These are phyloP conservation scores for Oryza brachyantha DNA, from an alignment of 176 grass and related monocot genomes.

Conservation along the genomic window DNA sequence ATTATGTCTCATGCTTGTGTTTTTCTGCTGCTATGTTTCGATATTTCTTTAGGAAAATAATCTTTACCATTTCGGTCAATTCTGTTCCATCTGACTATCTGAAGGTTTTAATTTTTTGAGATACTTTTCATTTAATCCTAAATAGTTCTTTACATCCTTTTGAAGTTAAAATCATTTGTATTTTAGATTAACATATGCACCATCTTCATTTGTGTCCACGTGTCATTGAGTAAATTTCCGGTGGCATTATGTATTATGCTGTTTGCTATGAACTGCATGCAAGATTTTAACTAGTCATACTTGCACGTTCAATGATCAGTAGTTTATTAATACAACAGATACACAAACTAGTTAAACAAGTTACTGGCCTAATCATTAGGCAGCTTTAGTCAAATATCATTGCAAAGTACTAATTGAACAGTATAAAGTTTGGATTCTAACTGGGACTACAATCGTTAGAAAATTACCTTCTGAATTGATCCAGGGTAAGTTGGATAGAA, in stretches of 20 bases:
- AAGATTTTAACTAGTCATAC: conserved; percentile 2
- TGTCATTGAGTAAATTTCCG: not conserved
- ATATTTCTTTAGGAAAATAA: not conserved
- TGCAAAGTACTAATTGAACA: not conserved
- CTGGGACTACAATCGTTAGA: not conserved
- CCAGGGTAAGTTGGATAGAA: not conserved
- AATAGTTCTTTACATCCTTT: not conserved
- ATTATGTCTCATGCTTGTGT: not conserved
- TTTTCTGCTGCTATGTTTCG: not conserved
- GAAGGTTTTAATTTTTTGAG: not conserved
- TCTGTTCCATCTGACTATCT: not conserved
- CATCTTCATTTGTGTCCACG: not conserved
- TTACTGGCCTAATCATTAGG: not conserved
- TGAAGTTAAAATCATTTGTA: not conserved
- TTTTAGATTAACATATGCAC: not conserved
- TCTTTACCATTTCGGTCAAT: not conserved
- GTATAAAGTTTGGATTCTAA: not conserved
- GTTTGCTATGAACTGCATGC: not conserved
- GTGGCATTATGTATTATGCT: not conserved
- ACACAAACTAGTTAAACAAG: conserved; percentile 1
- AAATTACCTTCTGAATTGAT: not conserved
- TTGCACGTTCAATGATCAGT: not conserved
- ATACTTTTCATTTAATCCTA: not conserved
- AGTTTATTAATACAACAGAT: not conserved
- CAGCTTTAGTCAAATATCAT: conserved; percentile 22